phyloP scores from a whole-genome alignment of 257 asterid species.

The Penstemon newberryi region DNA sequence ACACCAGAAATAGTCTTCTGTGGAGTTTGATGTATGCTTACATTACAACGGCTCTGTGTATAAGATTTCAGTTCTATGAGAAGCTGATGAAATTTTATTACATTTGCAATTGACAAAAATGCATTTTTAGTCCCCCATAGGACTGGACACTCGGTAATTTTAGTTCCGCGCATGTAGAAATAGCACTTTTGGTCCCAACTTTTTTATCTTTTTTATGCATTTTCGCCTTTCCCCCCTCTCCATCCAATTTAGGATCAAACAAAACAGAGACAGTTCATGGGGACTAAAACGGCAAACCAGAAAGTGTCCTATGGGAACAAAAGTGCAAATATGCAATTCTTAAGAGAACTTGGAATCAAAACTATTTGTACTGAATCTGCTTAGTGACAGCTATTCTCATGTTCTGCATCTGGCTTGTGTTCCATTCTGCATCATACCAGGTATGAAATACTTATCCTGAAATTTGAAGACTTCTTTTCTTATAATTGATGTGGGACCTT shows the following conservation, averaged over 20 bases:
- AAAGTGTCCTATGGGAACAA: too few species aligned
- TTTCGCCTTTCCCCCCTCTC: too few species aligned
- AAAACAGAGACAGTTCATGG: too few species aligned
- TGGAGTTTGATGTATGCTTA: neutral
- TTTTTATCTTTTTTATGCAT: too few species aligned
- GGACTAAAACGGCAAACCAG: too few species aligned
- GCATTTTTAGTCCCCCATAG: too few species aligned
- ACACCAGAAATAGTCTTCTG: neutral
- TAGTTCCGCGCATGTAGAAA: too few species aligned
- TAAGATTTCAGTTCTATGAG: neutral
- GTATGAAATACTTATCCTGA: slow-evolving; percentile 36
- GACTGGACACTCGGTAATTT: too few species aligned
- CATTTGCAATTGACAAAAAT: neutral
- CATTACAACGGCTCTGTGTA: neutral
- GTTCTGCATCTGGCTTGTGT: slow-evolving; percentile 29
- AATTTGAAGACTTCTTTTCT: slow-evolving; percentile 13
- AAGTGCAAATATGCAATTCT: too few species aligned
- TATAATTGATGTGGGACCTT: slow-evolving; percentile 37
- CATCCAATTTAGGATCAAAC: too few species aligned
- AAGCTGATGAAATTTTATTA: neutral
- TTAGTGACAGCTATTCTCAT: slow-evolving; percentile 20
- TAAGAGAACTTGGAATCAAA: too few species aligned
- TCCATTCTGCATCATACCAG: slow-evolving; percentile 36
- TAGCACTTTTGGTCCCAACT: too few species aligned
- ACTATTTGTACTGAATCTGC: neutral